These are phyloP conservation scores for Auricularia sp. DNA, from an alignment of 768 basidiomycete species.

Conservation along the genomic window DNA sequence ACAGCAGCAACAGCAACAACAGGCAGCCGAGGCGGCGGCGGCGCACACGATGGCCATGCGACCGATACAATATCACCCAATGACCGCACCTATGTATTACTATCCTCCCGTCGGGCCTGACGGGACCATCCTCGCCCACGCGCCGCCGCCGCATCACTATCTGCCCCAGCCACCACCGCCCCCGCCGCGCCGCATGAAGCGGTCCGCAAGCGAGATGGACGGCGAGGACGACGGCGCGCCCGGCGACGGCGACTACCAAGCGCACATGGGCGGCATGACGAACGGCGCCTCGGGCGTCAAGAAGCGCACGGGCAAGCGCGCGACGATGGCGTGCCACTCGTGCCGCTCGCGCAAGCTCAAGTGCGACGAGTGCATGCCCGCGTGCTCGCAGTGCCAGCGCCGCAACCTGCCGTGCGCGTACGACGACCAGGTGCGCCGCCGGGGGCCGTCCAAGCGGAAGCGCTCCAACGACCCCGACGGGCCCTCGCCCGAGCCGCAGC, in stretches of 20 bases:
- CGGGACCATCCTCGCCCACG: neutral
- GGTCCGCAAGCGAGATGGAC: neutral
- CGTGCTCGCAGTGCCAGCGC: conserved; percentile 2
- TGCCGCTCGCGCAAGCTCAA: conserved; percentile 6
- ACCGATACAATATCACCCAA: too few species aligned
- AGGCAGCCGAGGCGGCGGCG: too few species aligned
- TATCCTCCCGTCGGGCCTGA: neutral
- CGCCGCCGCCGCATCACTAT: neutral
- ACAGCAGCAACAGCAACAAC: neutral
- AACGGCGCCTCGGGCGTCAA: neutral
- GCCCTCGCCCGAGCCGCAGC: neutral
- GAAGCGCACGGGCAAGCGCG: neutral
- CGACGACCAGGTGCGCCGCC: conserved; percentile 1
- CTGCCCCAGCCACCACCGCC: neutral
- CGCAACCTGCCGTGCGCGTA: conserved; percentile 1
- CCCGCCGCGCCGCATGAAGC: neutral
- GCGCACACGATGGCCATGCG: too few species aligned
- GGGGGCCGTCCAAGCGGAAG: neutral
- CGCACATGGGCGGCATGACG: too few species aligned
- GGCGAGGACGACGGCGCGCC: neutral
- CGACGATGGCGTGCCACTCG: neutral
- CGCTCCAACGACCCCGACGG: neutral
- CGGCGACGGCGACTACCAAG: neutral
- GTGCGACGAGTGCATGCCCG: conserved; percentile 5
- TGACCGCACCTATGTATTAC: neutral